Percentiles rank a stretch among this genome's conserved stretches.
phyloP scores from a whole-genome alignment of 208 protist genomes.

The Trypanosoma conorhini region DNA sequence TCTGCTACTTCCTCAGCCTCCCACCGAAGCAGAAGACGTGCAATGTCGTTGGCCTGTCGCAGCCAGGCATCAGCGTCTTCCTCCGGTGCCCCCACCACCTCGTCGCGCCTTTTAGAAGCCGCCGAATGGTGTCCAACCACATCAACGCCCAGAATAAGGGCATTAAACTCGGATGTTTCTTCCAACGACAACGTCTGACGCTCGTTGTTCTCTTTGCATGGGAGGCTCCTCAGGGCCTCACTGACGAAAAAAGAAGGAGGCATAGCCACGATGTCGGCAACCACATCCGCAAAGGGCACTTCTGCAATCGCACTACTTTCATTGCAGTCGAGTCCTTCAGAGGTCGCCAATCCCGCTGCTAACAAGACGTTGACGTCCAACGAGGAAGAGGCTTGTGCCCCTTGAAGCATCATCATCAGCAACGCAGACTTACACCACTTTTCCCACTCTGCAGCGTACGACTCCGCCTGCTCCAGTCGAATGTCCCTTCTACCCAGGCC shows the following conservation, averaged over 20 bases:
- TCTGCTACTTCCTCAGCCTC: too few species aligned
- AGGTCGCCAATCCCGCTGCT: not conserved
- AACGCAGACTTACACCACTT: not conserved
- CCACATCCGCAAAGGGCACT: not conserved
- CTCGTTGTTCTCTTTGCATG: constrained; percentile 5
- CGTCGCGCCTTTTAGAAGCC: not conserved
- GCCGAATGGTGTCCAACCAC: not conserved
- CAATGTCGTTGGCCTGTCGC: too few species aligned
- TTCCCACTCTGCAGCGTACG: not conserved
- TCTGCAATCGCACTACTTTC: not conserved
- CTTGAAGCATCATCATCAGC: not conserved
- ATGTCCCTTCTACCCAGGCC: constrained; percentile 15
- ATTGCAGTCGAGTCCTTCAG: not conserved
- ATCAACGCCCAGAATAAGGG: constrained; percentile 1
- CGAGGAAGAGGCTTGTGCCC: too few species aligned
- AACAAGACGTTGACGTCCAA: too few species aligned
- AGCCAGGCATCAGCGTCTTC: not conserved
- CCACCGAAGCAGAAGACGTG: too few species aligned
- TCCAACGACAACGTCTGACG: constrained; percentile 8
- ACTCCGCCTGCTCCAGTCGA: not conserved
- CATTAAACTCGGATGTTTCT: constrained; percentile 6
- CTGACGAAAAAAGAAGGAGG: too few species aligned
- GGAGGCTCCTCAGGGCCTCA: not conserved
- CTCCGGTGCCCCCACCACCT: not conserved
- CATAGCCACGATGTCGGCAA: not conserved